Conservation (phyloP, 2,329 filamentous ascomycete species). For the Penicillium oxalicum region DNA sequence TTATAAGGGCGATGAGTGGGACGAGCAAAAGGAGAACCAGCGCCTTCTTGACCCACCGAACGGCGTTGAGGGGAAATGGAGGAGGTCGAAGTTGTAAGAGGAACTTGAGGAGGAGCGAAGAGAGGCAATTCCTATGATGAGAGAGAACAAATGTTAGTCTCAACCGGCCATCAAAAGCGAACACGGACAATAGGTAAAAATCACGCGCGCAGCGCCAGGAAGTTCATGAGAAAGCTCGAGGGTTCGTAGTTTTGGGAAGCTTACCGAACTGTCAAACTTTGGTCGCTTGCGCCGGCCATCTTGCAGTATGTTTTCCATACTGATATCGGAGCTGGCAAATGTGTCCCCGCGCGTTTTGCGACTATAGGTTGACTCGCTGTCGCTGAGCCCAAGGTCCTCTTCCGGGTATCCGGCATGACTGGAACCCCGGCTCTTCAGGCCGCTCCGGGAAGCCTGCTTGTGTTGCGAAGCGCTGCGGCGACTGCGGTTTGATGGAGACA, state of each 20-base stretch:
- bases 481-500: conserved; percentile 65
- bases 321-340: conserved; percentile 92
- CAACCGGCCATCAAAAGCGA: neutral
- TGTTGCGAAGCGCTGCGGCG: conserved; percentile 74
- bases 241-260: conserved; percentile 33
- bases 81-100: conserved; percentile 91
- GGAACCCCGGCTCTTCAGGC: conserved; percentile 61
- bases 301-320: conserved; percentile 95
- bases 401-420: conserved; percentile 59
- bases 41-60: conserved; percentile 64
- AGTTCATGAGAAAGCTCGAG: neutral
- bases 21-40: conserved; percentile 63
- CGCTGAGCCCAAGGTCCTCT: conserved; percentile 76
- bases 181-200: neutral
- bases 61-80: conserved; percentile 89
- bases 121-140: conserved; percentile 75
- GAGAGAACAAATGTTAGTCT: conserved; percentile 13
- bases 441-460: conserved; percentile 62
- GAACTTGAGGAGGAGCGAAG: conserved; percentile 90
- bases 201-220: conserved; percentile 1
- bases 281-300: conserved; percentile 91
- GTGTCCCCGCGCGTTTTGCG: conserved; percentile 75
- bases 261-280: conserved; percentile 94
- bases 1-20: conserved; percentile 73
- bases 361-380: conserved; percentile 74